Evolutionary conservation across 768 basidiomycete species (phyloP), one percentile per base, ranked within the genome.

Genomic region (Dentipellis fragilis): DNA sequence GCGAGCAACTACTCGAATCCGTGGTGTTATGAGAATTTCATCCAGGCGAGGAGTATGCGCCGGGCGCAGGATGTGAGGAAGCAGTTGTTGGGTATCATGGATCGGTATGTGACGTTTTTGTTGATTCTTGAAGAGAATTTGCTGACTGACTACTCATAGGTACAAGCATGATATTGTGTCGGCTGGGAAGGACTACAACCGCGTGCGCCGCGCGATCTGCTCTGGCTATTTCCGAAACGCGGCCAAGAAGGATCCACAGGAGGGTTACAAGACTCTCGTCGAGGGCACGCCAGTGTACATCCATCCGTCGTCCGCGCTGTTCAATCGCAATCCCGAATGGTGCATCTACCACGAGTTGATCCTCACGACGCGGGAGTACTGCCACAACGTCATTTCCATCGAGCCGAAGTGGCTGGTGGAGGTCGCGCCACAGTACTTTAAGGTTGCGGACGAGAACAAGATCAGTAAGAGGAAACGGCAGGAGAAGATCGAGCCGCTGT

Each of bases 11-110:
- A 96, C 67, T 93, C 92, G 36, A 95, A 96, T 68, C 93, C 95
- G 5, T 99, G 96, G 96, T 98, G 96, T 67, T 95, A 93, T 62
- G 94, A 98, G 72, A 98, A 98, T 69, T 99, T 94, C 65, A 96
- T 98, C 51, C 96, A 98, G 69, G 95, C 93, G 10, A 79, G 96
- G 66, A 96, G 92, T 62, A 94, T 99, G 93, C 80, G 92, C 56
- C 79, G 94, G 6, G 96, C 95, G 5, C 94, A 98, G 70, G 96
- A 99, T 76, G 93, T 99, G 10, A 76, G 96, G 57, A 99, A 99
- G 67, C 96, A 99, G 71, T 71, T 99, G 54, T 75, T 98, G 42
- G 96, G 96, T 58, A 98, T 99, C 68, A 98, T 99, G 96, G 96
- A 99, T 68, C 79, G 96, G 83, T 91, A 75, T 60, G 81, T 73